A percentile compares a stretch with the other conserved stretches of the same genome.
phyloP scores from a whole-genome alignment of 2,329 filamentous ascomycete genomes.

The Herpotrichia juniperi region DNA sequence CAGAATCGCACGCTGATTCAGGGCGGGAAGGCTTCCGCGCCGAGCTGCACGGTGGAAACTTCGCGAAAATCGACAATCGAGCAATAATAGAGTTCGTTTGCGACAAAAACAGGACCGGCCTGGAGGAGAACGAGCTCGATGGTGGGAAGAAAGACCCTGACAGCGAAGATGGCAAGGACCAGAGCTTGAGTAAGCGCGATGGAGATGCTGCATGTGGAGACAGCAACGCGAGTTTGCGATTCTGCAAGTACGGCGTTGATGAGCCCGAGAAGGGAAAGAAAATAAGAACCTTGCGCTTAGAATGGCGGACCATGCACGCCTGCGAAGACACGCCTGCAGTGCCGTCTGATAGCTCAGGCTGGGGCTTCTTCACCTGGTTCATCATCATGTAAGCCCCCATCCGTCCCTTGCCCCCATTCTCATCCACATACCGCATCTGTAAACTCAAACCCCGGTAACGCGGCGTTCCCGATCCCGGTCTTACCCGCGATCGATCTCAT shows the following conservation, averaged over 20 bases:
- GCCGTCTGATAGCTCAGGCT: slow-evolving; percentile 62
- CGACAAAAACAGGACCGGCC: slow-evolving; percentile 72
- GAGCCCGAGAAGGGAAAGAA: slow-evolving; percentile 56
- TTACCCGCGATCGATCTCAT: neutral
- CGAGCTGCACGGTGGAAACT: slow-evolving; percentile 66
- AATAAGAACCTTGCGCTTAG: slow-evolving; percentile 70
- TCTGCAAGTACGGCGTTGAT: slow-evolving; percentile 72
- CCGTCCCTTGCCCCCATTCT: neutral
- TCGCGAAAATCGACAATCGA: slow-evolving; percentile 64
- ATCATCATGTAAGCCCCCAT: slow-evolving; percentile 76
- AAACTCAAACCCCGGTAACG: neutral
- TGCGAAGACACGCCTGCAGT: slow-evolving; percentile 61
- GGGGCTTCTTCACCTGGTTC: slow-evolving; percentile 99
- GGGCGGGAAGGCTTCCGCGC: slow-evolving; percentile 75
- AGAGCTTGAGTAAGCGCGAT: slow-evolving; percentile 25
- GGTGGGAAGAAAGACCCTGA: slow-evolving; percentile 59
- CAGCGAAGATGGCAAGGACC: slow-evolving; percentile 49
- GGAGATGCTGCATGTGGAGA: slow-evolving; percentile 39
- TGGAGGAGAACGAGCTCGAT: slow-evolving; percentile 70
- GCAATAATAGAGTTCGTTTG: slow-evolving; percentile 88
- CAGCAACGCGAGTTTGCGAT: slow-evolving; percentile 69
- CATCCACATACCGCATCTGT: neutral
- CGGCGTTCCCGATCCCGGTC: neutral
- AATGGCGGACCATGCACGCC: slow-evolving; percentile 87
- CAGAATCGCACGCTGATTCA: slow-evolving; percentile 67